Percentiles rank a stretch among this genome's conserved stretches.
Conservation (phyloP, 169 alveolate species). For the Plasmodium yoelii region DNA sequence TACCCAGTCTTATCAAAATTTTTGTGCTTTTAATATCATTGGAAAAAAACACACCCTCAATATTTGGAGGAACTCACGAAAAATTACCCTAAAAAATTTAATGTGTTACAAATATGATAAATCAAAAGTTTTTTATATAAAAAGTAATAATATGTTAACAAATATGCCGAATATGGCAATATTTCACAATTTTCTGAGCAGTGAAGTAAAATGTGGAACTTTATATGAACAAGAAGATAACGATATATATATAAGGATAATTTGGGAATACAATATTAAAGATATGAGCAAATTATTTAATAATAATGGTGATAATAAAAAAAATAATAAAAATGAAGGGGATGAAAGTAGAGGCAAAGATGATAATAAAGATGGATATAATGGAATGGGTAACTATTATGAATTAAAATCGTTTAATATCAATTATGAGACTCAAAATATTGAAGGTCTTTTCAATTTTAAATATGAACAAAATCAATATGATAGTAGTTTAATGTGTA, state of each 20-base stretch:
- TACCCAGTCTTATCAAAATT: conserved; percentile 72
- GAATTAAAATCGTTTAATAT: conserved; percentile 68
- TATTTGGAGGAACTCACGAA: conserved; percentile 61
- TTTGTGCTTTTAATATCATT: conserved; percentile 70
- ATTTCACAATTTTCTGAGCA: conserved; percentile 43
- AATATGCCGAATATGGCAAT: conserved; percentile 18
- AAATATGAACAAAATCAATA: conserved; percentile 75
- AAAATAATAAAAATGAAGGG: conserved; percentile 12
- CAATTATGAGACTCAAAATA: conserved; percentile 71
- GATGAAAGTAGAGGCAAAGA: conserved; percentile 10
- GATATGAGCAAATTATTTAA: conserved; percentile 8
- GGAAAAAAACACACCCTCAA: conserved; percentile 74
- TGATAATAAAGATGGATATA: conserved; percentile 8
- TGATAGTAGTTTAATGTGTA: conserved; percentile 65
- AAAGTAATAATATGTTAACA: conserved; percentile 22
- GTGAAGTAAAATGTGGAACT: conserved; percentile 59
- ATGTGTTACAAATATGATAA: conserved; percentile 52
- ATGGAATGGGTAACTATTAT: conserved; percentile 1
- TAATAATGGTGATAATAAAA: conserved; percentile 3
- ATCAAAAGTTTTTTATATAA: conserved; percentile 53
- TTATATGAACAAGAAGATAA: conserved; percentile 74
- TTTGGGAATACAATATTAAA: conserved; percentile 55
- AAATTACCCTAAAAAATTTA: conserved; percentile 21
- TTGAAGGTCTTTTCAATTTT: conserved; percentile 75
- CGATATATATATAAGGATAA: conserved; percentile 38